Conservation (phyloP, 257 asterid species). For the Solanum neorickii region DNA sequence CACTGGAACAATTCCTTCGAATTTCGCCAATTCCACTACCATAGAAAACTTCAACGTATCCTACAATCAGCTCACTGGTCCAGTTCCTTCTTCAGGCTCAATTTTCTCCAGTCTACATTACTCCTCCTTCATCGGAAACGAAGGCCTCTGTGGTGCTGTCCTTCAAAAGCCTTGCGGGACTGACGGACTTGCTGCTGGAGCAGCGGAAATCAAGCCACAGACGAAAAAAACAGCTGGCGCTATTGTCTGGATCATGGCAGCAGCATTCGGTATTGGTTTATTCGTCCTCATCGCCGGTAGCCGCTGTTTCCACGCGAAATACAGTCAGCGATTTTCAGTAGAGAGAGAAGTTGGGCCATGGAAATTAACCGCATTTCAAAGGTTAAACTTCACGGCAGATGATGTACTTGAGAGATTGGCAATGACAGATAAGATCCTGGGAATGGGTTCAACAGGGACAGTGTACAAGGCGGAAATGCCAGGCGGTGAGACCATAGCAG, state of each 20-base stretch:
- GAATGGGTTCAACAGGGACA: slow-evolving; percentile 80
- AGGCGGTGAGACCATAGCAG: slow-evolving; percentile 82
- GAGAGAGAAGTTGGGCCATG: slow-evolving; percentile 52
- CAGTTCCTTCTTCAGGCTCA: slow-evolving; percentile 59
- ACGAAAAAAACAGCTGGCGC: slow-evolving; percentile 62
- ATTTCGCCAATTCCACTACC: slow-evolving; percentile 62
- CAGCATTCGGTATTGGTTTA: slow-evolving; percentile 61
- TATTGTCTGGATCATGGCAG: slow-evolving; percentile 71
- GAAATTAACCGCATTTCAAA: slow-evolving; percentile 77
- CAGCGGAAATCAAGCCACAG: slow-evolving; percentile 21
- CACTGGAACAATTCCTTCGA: slow-evolving; percentile 68
- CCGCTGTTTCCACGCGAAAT: slow-evolving; percentile 47
- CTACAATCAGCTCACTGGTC: slow-evolving; percentile 78
- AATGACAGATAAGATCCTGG: slow-evolving; percentile 49
- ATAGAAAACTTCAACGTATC: slow-evolving; percentile 81
- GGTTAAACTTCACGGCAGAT: slow-evolving; percentile 67
- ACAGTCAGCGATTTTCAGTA: slow-evolving; percentile 22
- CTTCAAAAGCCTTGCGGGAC: slow-evolving; percentile 44
- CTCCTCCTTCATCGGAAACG: slow-evolving; percentile 67
- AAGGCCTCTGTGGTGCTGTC: slow-evolving; percentile 63
- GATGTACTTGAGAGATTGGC: slow-evolving; percentile 56
- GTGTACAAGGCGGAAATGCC: slow-evolving; percentile 95
- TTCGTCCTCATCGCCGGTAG: slow-evolving; percentile 45
- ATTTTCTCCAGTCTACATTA: slow-evolving; percentile 56
- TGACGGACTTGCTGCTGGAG: slow-evolving; percentile 13